Evolutionary conservation across 257 asterid species (phyloP).

Genomic region (Hygrophila difformis): DNA sequence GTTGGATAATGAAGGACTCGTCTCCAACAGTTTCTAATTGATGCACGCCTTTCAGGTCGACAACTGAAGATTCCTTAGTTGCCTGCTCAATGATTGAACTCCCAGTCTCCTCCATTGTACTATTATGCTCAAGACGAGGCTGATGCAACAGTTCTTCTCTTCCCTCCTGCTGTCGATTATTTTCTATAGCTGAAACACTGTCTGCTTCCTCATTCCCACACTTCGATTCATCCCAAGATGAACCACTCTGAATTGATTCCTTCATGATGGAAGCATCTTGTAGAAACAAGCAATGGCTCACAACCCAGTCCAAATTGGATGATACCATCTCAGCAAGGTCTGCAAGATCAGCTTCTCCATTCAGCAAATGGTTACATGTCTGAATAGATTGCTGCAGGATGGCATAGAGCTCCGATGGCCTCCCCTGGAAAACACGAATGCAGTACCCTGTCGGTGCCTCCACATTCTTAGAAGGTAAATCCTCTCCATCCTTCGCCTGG

Average conservation of each 20-base stretch:
- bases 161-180: constrained; percentile 16
- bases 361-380: constrained; percentile 49
- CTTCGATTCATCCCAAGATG: constrained; percentile 61
- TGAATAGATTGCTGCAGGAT: constrained; percentile 38
- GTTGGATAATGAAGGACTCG: constrained; percentile 30
- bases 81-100: constrained; percentile 21
- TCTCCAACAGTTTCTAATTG: constrained; percentile 22
- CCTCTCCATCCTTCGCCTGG: constrained; percentile 20
- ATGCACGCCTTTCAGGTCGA: constrained; percentile 23
- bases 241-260: constrained; percentile 40
- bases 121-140: constrained; percentile 17
- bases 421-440: constrained; percentile 69
- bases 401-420: constrained; percentile 45
- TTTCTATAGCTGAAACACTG: constrained; percentile 29
- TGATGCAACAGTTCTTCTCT: constrained; percentile 14
- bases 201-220: constrained; percentile 56
- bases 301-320: constrained; percentile 60
- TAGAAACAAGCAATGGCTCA: constrained; percentile 74
- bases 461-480: constrained; percentile 21
- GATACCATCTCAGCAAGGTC: constrained; percentile 44
- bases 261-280: constrained; percentile 82
- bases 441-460: constrained; percentile 36
- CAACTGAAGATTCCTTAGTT: constrained; percentile 21
- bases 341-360: constrained; percentile 40
- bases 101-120: constrained; percentile 20